Evolutionary conservation across 352 stramenopile species (phyloP).

Genomic region (Pythium biforme): DNA sequence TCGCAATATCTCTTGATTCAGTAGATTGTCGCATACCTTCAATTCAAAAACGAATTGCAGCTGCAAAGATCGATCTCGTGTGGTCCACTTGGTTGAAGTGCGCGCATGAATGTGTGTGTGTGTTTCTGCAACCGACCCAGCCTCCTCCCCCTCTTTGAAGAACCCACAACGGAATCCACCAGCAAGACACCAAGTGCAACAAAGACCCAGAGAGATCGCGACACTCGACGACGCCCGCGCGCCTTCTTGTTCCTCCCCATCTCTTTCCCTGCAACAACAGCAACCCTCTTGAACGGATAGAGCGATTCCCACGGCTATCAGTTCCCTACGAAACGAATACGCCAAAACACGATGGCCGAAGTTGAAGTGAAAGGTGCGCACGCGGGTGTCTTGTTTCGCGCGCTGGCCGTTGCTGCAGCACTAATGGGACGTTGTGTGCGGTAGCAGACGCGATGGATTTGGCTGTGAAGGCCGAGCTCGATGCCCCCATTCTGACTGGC

Average conservation of each 20-base stretch:
- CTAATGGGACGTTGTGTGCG: neutral
- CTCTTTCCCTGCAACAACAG: neutral
- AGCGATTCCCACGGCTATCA: neutral
- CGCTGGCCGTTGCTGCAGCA: neutral
- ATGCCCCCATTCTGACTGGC: slow-evolving; percentile 14
- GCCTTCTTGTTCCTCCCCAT: neutral
- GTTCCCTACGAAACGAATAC: neutral
- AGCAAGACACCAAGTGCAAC: slow-evolving; percentile 4
- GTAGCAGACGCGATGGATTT: slow-evolving; percentile 27
- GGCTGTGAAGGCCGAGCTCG: slow-evolving; percentile 21
- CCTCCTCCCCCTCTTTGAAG: neutral
- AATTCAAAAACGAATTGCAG: slow-evolving; percentile 17
- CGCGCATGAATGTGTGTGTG: slow-evolving; percentile 16
- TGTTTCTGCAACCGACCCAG: slow-evolving; percentile 33
- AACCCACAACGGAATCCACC: slow-evolving; percentile 12
- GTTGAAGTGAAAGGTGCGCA: slow-evolving; percentile 25
- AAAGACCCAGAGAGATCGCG: neutral
- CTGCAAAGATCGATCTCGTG: slow-evolving; percentile 24
- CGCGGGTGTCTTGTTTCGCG: neutral
- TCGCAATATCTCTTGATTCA: neutral
- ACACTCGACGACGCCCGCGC: neutral
- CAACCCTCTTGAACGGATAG: neutral
- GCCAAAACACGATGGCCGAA: slow-evolving; percentile 14
- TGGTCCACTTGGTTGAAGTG: slow-evolving; percentile 37
- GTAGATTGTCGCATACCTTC: slow-evolving; percentile 2